Evolutionary conservation across 31 red algal genomes (phyloP).

Genomic region (Asparagopsis taxiformis): DNA sequence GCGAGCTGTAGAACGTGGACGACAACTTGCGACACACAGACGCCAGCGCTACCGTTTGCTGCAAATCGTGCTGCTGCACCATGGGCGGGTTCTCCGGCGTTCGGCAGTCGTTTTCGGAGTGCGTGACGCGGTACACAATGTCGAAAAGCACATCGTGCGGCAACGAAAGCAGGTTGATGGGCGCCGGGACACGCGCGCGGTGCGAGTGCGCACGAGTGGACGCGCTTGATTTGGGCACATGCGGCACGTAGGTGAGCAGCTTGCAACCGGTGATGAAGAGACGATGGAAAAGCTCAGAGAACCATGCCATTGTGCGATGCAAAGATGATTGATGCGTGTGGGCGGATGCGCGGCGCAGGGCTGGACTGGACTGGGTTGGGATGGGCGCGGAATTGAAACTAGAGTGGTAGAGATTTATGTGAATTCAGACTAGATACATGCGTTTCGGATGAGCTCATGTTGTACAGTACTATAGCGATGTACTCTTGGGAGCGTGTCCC

Average conservation of each 20-base stretch:
- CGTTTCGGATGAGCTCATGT: no score
- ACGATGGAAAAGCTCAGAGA: neutral
- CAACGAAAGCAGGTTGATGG: conserved; percentile 21
- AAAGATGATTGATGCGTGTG: no score
- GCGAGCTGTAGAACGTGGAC: conserved; percentile 21
- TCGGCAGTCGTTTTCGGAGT: conserved; percentile 26
- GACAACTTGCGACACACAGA: conserved; percentile 21
- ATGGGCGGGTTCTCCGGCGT: conserved; percentile 21
- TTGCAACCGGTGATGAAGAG: neutral
- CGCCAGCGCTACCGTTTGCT: conserved; percentile 29
- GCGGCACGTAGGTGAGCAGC: neutral
- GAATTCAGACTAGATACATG: no score
- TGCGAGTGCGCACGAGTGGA: neutral
- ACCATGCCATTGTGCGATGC: neutral
- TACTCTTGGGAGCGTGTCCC: no score
- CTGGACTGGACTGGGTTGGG: no score
- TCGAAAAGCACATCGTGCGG: conserved; percentile 51
- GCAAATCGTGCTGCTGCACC: conserved; percentile 27
- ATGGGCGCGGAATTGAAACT: no score
- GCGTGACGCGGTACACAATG: conserved; percentile 37
- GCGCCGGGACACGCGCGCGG: neutral
- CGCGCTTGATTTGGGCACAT: neutral
- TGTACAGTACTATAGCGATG: no score
- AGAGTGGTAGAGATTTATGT: no score
- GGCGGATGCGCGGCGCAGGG: no score